These are phyloP conservation scores for Lippia alba DNA, from an alignment of 305 asterid species.

Conservation along the genomic window DNA sequence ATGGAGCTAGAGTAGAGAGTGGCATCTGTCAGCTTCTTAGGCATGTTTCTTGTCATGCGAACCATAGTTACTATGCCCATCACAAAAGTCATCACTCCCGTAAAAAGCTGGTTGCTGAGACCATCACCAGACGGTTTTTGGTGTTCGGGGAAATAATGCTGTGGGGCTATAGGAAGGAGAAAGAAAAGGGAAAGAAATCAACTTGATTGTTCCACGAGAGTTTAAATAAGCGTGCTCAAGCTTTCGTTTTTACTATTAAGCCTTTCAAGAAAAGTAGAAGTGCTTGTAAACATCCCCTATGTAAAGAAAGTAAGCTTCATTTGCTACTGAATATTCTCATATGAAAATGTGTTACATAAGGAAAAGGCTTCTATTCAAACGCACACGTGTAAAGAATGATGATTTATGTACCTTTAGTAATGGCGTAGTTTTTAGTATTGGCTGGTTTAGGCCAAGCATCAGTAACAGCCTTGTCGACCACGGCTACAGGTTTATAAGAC, in stretches of 20 bases:
- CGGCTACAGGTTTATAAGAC: constrained; percentile 37
- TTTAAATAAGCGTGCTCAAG: neutral
- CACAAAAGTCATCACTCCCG: constrained; percentile 79
- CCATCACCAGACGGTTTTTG: constrained; percentile 50
- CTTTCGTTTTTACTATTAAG: neutral
- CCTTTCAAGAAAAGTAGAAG: neutral
- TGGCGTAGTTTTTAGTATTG: constrained; percentile 40
- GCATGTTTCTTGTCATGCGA: constrained; percentile 90
- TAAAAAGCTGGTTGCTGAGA: constrained; percentile 66
- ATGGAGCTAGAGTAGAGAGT: constrained; percentile 72
- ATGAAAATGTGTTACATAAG: neutral
- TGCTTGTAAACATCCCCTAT: neutral
- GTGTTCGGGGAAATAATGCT: constrained; percentile 38
- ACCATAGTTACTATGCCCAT: constrained; percentile 92
- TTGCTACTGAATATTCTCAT: neutral
- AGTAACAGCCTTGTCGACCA: constrained; percentile 58
- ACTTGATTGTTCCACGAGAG: neutral
- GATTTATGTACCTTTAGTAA: constrained; percentile 38
- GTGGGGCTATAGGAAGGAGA: constrained; percentile 30
- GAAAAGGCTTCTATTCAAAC: neutral
- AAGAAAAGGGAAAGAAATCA: constrained; percentile 13
- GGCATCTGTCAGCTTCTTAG: constrained; percentile 77
- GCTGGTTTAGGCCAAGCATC: constrained; percentile 42
- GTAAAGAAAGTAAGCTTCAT: neutral
- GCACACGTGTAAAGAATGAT: neutral